Conservation (phyloP, 208 protist genomes). For the Leptomonas seymouri region DNA sequence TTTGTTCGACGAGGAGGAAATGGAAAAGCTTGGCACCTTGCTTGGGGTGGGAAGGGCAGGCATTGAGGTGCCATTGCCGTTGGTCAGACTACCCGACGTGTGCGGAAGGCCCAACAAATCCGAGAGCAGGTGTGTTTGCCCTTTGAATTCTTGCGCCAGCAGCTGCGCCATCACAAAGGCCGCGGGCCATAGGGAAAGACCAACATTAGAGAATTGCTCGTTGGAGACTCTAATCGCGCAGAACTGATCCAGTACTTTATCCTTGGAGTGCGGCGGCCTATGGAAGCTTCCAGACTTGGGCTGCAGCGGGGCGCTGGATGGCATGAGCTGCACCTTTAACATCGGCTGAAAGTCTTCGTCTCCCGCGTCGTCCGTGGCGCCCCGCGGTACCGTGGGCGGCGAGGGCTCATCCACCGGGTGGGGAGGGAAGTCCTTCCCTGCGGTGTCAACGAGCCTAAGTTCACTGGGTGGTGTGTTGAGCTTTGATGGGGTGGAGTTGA, state of each 20-base stretch:
- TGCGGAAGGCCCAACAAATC: slow-evolving; percentile 34
- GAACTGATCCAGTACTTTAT: slow-evolving; percentile 34
- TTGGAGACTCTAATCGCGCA: slow-evolving; percentile 53
- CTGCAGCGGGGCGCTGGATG: not conserved
- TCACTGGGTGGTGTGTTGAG: not conserved
- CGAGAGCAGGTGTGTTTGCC: slow-evolving; percentile 38
- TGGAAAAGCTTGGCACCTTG: slow-evolving; percentile 7
- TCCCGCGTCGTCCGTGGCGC: not conserved
- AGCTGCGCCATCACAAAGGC: slow-evolving; percentile 80
- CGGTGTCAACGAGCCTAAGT: not conserved
- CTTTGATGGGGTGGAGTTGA: slow-evolving; percentile 12
- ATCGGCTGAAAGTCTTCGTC: slow-evolving; percentile 11
- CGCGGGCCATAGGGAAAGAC: slow-evolving; percentile 79
- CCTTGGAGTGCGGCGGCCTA: slow-evolving; percentile 4
- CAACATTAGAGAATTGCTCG: slow-evolving; percentile 80
- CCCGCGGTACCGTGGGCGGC: not conserved
- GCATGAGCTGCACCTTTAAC: slow-evolving; percentile 1
- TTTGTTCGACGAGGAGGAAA: not conserved
- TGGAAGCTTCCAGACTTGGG: not conserved
- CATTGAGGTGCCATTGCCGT: not conserved
- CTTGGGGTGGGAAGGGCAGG: slow-evolving; percentile 7
- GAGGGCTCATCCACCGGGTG: slow-evolving; percentile 7
- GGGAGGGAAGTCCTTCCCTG: not conserved
- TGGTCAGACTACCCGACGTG: not conserved
- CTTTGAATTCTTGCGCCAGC: slow-evolving; percentile 58